Percentiles rank a stretch among this genome's conserved stretches.
Conservation (phyloP, 331 rosid genomes). For the Telfairia occidentalis region DNA sequence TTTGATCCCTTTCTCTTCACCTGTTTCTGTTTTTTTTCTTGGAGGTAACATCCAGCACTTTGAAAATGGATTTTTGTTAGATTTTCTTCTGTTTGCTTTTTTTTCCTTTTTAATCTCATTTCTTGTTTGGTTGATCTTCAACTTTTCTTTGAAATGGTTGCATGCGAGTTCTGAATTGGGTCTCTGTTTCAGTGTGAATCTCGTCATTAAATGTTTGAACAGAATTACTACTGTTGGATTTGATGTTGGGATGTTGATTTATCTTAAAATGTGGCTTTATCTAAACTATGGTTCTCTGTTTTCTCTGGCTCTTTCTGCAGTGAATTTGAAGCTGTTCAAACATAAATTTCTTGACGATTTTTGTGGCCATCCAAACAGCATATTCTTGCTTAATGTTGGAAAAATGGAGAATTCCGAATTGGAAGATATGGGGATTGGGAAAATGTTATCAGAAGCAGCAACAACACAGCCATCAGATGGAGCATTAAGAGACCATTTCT, state of each 20-base stretch:
- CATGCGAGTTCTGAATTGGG: not conserved
- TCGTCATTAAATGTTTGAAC: not conserved
- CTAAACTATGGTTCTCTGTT: too few species aligned
- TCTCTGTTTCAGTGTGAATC: not conserved
- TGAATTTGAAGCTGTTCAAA: not conserved
- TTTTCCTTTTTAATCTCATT: not conserved
- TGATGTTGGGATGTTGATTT: not conserved
- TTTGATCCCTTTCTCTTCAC: too few species aligned
- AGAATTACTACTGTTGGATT: not conserved
- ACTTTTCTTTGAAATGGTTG: not conserved
- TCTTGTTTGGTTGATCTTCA: not conserved
- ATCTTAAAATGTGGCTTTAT: not conserved
- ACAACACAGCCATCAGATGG: constrained; percentile 10
- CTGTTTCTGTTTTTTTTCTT: not conserved
- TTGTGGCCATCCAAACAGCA: not conserved
- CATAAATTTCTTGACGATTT: not conserved
- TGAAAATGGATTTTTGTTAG: not conserved
- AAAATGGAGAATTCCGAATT: constrained; percentile 22
- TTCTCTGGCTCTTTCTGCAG: not conserved
- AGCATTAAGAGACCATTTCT: constrained; percentile 7
- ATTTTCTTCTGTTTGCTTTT: not conserved
- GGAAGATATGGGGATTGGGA: constrained; percentile 10
- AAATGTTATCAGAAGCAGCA: constrained; percentile 1
- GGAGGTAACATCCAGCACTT: not conserved
- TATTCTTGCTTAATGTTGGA: not conserved